Percentiles rank a stretch among this genome's conserved stretches.
Evolutionary conservation across 768 basidiomycete genomes (phyloP).

Genomic region (Amanita inopinata): DNA sequence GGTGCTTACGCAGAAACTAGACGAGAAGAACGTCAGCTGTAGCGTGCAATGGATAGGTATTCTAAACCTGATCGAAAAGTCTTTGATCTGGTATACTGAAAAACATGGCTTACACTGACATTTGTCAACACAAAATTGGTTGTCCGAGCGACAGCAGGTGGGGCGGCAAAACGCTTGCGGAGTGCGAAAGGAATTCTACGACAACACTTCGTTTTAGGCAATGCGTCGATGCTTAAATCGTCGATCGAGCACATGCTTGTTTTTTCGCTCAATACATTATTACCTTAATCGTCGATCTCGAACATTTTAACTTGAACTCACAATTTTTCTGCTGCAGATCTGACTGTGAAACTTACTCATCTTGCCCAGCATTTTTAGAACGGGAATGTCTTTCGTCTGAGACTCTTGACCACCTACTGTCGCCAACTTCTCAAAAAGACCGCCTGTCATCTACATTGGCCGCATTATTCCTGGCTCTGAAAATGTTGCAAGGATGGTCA

Average conservation of each 20-base stretch:
- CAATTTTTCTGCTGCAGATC: conserved; percentile 7
- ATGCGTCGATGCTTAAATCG: background rate
- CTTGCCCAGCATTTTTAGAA: background rate
- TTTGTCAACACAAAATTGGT: background rate
- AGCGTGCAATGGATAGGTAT: too few species aligned
- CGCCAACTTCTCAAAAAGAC: conserved; percentile 2
- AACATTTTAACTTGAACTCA: background rate
- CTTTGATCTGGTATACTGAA: too few species aligned
- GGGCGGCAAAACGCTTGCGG: background rate
- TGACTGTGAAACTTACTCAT: conserved; percentile 6
- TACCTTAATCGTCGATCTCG: conserved; percentile 1
- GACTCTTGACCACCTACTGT: conserved; percentile 4
- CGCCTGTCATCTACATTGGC: background rate
- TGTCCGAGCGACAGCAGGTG: background rate
- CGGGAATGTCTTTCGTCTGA: conserved; percentile 6
- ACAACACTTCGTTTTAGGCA: too few species aligned
- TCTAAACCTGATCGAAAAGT: too few species aligned
- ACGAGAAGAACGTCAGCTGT: background rate
- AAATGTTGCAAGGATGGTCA: conserved; percentile 9
- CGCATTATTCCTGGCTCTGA: background rate
- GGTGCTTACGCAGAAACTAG: background rate
- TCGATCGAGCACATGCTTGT: background rate
- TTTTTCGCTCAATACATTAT: conserved; percentile 5
- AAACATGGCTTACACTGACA: too few species aligned
- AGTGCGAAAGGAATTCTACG: background rate